Evolutionary conservation across 2,329 filamentous ascomycete species (phyloP), one percentile per base, ranked within the genome.

Genomic region (Penicillium rolfsii): DNA sequence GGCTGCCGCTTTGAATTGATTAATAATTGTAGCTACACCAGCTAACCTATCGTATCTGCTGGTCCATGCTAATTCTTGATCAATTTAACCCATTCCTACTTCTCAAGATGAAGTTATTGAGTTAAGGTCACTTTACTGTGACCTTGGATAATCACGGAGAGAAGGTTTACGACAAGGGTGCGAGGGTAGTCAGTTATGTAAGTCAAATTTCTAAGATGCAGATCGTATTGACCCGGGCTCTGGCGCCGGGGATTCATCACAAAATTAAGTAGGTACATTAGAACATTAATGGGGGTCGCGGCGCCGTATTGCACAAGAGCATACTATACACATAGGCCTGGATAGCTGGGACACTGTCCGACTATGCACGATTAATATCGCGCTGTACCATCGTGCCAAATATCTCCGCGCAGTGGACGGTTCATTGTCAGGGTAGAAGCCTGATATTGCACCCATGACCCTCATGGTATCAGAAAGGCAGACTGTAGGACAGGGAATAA

Each of bases 261-360:
- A 16, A 57, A 48, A 58, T 61, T 61, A 61, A 40, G 35, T 61
- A 61, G 49, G 35, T 61, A 61, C 59, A 61, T 61, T 58, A 58
- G 52, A 61, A 61, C 59, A 45, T 61, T 43, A 61, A 11, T 40
- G 33, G 56, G 11, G 35, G 14, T 28, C 8, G 48, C 28, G 14
- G 30, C 8, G 24, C 14, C 19, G 24, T 16, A 22, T 35, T 11
- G 46, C 24, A 52, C 19, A 24, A 24, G 14, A 33, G 7, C 19
- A 35, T 45, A 28, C 22, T 28, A 14, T 26, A 26, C 56, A 30
- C 22, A n/a, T 41, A 12, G n/a, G 11, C 33, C 30, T 54, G 28
- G 26, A 3, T 22, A 45, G 26, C 49, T 38, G n/a, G 28, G 9
- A 43, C 26, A 24, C 24, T 24, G 2, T 24, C 16, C 52, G 14